phyloP scores from a whole-genome alignment of 495 filamentous ascomycete genomes.

The Melanomma pulvis-pyrius region DNA sequence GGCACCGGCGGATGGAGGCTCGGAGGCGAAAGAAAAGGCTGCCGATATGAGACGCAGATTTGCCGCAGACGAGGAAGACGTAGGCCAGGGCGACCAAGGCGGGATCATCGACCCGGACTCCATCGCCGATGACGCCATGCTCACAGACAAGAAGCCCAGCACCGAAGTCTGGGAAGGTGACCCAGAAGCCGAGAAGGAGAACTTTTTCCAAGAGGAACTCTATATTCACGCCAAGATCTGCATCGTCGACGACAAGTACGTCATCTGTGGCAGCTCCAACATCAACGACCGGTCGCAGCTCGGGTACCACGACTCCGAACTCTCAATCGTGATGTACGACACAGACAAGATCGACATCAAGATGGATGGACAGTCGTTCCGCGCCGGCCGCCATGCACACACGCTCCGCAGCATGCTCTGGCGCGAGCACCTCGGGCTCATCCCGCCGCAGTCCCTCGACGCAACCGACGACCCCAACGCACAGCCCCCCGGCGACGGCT shows the following conservation, averaged over 20 bases:
- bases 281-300: slow-evolving; percentile 93
- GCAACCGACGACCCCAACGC: slow-evolving; percentile 75
- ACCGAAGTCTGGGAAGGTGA: slow-evolving; percentile 75
- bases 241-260: slow-evolving; percentile 50
- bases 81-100: slow-evolving; percentile 47
- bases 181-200: slow-evolving; percentile 72
- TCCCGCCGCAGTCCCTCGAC: slow-evolving; percentile 74
- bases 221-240: slow-evolving; percentile 83
- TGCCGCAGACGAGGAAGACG: slow-evolving; percentile 53
- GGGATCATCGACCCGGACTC: slow-evolving; percentile 59
- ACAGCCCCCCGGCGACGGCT: slow-evolving; percentile 72
- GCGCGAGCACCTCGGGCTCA: slow-evolving; percentile 88
- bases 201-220: slow-evolving; percentile 92
- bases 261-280: slow-evolving; percentile 86
- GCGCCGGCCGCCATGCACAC: slow-evolving; percentile 74
- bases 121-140: slow-evolving; percentile 83
- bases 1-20: slow-evolving; percentile 69
- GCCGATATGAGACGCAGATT: slow-evolving; percentile 65
- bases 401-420: slow-evolving; percentile 84
- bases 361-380: slow-evolving; percentile 78
- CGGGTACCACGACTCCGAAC: slow-evolving; percentile 86
- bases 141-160: slow-evolving; percentile 63
- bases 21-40: slow-evolving; percentile 49
- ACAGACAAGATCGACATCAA: slow-evolving; percentile 66
- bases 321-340: slow-evolving; percentile 93